These are phyloP conservation scores for Arachis stenosperma DNA, from an alignment of 306 rosid genomes.

Conservation along the genomic window DNA sequence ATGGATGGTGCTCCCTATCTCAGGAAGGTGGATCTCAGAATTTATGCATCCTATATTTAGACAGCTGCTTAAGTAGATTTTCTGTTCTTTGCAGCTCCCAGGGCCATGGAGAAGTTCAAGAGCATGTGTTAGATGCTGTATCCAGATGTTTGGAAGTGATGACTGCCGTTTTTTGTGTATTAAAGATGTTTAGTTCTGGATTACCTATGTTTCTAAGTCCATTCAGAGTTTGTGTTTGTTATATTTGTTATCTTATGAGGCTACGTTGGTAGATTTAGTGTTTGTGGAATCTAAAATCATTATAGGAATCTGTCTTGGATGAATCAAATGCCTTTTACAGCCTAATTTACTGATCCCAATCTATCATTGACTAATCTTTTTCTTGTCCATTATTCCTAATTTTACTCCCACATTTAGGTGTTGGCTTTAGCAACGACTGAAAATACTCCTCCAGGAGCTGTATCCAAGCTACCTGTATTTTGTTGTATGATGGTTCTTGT, in stretches of 20 bases:
- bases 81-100: constrained; percentile 70
- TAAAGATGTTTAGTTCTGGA: constrained; percentile 35
- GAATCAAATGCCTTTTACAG: constrained; percentile 42
- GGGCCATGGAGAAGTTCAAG: constrained; percentile 86
- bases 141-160: constrained; percentile 31
- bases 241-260: constrained; percentile 48
- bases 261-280: constrained; percentile 47
- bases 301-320: constrained; percentile 42
- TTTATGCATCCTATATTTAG: constrained; percentile 56
- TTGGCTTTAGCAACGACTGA: constrained; percentile 85
- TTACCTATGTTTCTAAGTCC: constrained; percentile 47
- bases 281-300: constrained; percentile 67
- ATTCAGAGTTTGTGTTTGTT: constrained; percentile 39
- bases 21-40: constrained; percentile 94
- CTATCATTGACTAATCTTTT: background rate
- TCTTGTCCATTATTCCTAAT: background rate
- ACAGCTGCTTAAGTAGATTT: constrained; percentile 17
- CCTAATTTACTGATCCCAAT: background rate
- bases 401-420: constrained; percentile 45
- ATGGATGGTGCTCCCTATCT: constrained; percentile 99
- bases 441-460: constrained; percentile 68
- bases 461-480: constrained; percentile 49
- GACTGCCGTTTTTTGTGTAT: constrained; percentile 43
- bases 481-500: constrained; percentile 33
- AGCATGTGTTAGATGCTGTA: constrained; percentile 54